phyloP scores from a whole-genome alignment of 495 filamentous ascomycete species.

The Xylona heveae region DNA sequence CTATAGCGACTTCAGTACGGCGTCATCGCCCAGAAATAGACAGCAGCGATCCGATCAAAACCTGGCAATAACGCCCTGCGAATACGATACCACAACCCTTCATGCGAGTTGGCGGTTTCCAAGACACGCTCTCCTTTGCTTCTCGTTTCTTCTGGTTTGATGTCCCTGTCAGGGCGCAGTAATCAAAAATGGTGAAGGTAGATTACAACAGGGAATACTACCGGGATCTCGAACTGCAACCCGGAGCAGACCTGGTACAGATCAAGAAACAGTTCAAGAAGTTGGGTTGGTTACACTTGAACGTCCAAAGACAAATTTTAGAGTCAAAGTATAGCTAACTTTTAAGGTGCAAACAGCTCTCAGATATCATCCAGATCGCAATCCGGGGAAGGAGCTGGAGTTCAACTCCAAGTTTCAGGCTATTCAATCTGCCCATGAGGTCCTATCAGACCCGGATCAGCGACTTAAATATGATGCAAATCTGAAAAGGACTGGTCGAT shows the following conservation, averaged over 20 bases:
- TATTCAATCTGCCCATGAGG: slow-evolving; percentile 71
- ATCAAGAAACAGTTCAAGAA: slow-evolving; percentile 77
- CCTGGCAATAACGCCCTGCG: too few species aligned
- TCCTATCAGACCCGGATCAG: slow-evolving; percentile 44
- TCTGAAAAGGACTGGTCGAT: slow-evolving; percentile 21
- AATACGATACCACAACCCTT: too few species aligned
- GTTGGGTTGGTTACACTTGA: slow-evolving; percentile 32
- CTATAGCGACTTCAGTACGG: too few species aligned
- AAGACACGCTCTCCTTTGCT: too few species aligned
- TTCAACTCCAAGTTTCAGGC: slow-evolving; percentile 62
- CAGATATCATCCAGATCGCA: slow-evolving; percentile 75
- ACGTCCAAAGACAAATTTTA: slow-evolving; percentile 3
- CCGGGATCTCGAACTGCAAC: slow-evolving; percentile 49
- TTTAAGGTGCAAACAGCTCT: slow-evolving; percentile 29
- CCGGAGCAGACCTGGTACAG: slow-evolving; percentile 41
- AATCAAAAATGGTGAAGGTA: slow-evolving; percentile 55
- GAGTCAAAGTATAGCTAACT: slow-evolving; percentile 1
- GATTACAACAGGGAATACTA: slow-evolving; percentile 69
- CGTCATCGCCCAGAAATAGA: too few species aligned
- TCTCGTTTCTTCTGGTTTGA: too few species aligned
- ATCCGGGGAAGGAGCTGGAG: slow-evolving; percentile 59
- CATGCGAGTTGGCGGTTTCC: too few species aligned
- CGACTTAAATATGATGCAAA: slow-evolving; percentile 61
- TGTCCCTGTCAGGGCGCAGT: too few species aligned
- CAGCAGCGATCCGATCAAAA: too few species aligned